A percentile compares a stretch with the other conserved stretches of the same genome.
Evolutionary conservation across 176 grass and related monocot genomes (phyloP).

Genomic region (Cymbopogon citratus): DNA sequence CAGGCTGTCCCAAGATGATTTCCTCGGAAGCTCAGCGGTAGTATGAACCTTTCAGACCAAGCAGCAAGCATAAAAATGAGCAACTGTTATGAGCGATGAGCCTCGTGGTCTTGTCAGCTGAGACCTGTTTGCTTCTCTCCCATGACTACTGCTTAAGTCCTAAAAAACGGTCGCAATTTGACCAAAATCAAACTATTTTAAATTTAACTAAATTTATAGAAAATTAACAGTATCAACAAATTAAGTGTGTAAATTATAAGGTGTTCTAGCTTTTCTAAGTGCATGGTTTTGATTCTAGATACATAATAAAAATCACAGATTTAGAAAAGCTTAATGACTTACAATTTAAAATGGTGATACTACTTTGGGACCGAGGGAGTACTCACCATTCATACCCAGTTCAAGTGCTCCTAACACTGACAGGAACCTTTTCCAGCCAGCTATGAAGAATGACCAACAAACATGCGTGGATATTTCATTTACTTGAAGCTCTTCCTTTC

Average conservation of each 20-base stretch:
- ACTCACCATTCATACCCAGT: neutral
- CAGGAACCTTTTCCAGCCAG: neutral
- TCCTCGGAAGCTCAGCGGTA: neutral
- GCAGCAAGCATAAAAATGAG: neutral
- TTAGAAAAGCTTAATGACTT: too few species aligned
- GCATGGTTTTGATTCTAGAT: too few species aligned
- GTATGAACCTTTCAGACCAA: neutral
- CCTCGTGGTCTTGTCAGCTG: neutral
- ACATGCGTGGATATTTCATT: neutral
- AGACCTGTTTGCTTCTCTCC: neutral
- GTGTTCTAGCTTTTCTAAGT: too few species aligned
- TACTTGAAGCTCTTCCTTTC: neutral
- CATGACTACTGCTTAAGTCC: too few species aligned
- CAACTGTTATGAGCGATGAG: neutral
- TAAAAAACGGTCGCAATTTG: too few species aligned
- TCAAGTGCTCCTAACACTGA: neutral
- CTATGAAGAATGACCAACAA: neutral
- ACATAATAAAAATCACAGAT: too few species aligned
- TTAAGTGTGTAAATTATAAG: too few species aligned
- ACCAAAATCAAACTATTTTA: neutral
- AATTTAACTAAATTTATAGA: neutral
- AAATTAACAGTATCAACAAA: too few species aligned
- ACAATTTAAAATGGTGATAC: too few species aligned
- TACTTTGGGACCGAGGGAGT: neutral
- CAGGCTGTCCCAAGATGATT: slow-evolving; percentile 14